Evolutionary conservation across 1,284 basidiomycete genomes (phyloP).

Genomic region (Limonomyces culmigenus): DNA sequence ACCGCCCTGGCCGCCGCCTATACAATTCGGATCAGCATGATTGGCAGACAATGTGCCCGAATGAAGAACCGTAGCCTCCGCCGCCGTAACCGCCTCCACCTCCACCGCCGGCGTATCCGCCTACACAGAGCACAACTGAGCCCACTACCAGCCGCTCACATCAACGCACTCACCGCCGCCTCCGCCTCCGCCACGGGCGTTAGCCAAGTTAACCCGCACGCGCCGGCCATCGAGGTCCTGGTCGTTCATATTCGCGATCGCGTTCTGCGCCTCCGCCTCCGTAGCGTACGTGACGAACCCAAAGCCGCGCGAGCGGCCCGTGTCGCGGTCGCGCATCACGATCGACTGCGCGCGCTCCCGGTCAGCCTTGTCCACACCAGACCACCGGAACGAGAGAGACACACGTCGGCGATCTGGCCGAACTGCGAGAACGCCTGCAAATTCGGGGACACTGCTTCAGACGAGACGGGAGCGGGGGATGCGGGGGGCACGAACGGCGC

Average conservation of each 20-base stretch:
- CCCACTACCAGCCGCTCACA: not conserved
- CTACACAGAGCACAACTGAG: not conserved
- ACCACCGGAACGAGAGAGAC: conserved; percentile 27
- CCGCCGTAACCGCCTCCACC: conserved; percentile 19
- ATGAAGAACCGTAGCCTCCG: conserved; percentile 7
- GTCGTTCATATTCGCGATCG: conserved; percentile 74
- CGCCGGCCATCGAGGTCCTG: conserved; percentile 87
- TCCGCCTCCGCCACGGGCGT: conserved; percentile 52
- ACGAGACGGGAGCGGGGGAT: conserved; percentile 10
- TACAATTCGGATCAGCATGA: too few relatives aligned
- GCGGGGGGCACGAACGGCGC: conserved; percentile 48
- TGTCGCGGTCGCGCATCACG: conserved; percentile 97
- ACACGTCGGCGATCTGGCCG: conserved; percentile 59
- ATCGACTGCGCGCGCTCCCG: conserved; percentile 36
- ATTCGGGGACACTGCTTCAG: not conserved
- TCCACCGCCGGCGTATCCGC: conserved; percentile 5
- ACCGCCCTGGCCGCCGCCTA: conserved; percentile 9
- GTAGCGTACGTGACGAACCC: conserved; percentile 79
- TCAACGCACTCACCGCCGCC: conserved; percentile 18
- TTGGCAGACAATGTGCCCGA: too few relatives aligned
- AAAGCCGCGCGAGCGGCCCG: conserved; percentile 90
- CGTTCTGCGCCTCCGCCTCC: conserved; percentile 55
- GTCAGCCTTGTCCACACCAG: conserved; percentile 10
- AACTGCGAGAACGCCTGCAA: conserved; percentile 22
- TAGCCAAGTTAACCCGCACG: conserved; percentile 90